Conservation (phyloP, 2,329 filamentous ascomycete genomes). For the Chaetomium globosum region DNA sequence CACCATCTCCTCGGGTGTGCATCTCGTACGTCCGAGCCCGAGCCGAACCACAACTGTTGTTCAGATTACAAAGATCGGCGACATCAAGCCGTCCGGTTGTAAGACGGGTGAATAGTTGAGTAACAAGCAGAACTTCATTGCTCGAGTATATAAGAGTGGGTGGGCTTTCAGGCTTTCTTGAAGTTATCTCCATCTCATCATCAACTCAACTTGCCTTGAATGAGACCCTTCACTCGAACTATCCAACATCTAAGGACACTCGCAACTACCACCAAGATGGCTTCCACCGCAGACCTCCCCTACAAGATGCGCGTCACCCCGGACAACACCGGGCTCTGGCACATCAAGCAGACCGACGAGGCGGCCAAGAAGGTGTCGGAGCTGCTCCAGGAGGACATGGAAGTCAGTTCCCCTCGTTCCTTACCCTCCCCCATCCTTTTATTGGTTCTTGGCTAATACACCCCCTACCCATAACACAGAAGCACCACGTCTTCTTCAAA, state of each 20-base stretch:
- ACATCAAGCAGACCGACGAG: conserved; percentile 54
- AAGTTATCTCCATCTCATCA: no score
- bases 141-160: not conserved
- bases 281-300: conserved; percentile 49
- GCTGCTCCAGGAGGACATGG: conserved; percentile 75
- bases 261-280: conserved; percentile 17
- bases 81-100: not conserved
- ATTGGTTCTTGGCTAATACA: conserved; percentile 2
- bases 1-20: not conserved
- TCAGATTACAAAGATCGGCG: not conserved
- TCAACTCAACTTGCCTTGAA: conserved; percentile 5
- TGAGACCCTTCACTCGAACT: conserved; percentile 15
- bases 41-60: not conserved
- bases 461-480: no score
- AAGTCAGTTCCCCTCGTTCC: conserved; percentile 48
- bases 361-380: conserved; percentile 65
- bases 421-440: not conserved
- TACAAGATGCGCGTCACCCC: conserved; percentile 53
- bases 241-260: conserved; percentile 9
- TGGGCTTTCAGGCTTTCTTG: no score
- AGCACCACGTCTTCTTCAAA: conserved; percentile 86
- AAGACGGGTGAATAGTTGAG: conserved; percentile 14
- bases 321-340: conserved; percentile 55
- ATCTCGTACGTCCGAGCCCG: not conserved
- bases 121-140: not conserved